Evolutionary conservation across 345 rosid species (phyloP), one percentile per base, ranked within the genome.

Genomic region (Euphorbia pulcherrima): DNA sequence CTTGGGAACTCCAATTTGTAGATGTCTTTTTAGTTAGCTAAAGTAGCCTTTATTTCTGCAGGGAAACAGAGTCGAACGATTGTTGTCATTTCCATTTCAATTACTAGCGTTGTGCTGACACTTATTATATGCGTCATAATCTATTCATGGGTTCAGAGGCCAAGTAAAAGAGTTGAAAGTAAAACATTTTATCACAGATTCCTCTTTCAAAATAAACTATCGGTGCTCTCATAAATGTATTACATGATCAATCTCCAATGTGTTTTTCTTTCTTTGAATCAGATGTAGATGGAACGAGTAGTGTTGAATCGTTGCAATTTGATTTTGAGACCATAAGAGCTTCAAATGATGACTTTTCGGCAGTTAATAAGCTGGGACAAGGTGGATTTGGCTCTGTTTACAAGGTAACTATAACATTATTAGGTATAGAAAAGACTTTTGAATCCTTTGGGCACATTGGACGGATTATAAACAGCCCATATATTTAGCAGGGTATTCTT

Each of bases 331-430:
- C 57, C 1, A 46, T 68, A 9, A 20, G 57, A 28, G 64, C 2
- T 28, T 40, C 64, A 46, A 68, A 64, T n/a, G 23, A 68, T 46
- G 9, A 68, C 16, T 68, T 68, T 46, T 68, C 64, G 3, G 57
- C 46, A 16, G 46, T 28, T 11, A 68, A 68, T 26, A 68, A 29
- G 65, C 47, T 68, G 8, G 64, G 56, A 58, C 1, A 29, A 21
- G 61, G 69, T 33, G 69, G 69, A 35, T 66, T 66, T 52, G 69
- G 69, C 1, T 4, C 61, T 52, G 69, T 66, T 53, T 66, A 66
- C 29, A 66, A 53, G 69, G 69, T 51, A 51, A 62, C 28, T 20
- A 18, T 18, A 50, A 18, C 8, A 50, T 28, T 33, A 5, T 30
- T 6, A 8, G 12, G 33, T 28, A 21, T 18, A 18, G 54, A 18